Evolutionary conservation across 495 filamentous ascomycete species (phyloP).

Genomic region (Podospora fimiseda): DNA sequence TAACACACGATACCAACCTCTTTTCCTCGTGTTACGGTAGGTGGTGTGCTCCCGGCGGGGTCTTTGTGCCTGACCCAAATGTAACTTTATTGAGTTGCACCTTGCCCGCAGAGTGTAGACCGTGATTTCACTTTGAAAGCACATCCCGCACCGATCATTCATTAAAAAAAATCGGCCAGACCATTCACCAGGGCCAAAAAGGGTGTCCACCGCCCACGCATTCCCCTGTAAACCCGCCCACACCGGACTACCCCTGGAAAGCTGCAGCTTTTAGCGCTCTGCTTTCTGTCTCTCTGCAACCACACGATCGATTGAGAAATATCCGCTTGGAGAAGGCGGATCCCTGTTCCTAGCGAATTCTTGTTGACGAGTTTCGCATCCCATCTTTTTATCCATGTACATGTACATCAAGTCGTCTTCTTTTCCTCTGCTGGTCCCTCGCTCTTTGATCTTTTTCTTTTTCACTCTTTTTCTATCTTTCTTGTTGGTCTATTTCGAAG

Average conservation of each 20-base stretch:
- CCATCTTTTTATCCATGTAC: background rate
- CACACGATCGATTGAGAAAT: slow-evolving; percentile 13
- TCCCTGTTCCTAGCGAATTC: slow-evolving; percentile 17
- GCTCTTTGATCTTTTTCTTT: slow-evolving; percentile 2
- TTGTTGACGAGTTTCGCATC: slow-evolving; percentile 28
- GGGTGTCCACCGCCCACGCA: too few relatives aligned
- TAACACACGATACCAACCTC: too few relatives aligned
- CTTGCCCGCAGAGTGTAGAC: too few relatives aligned
- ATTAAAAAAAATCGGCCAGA: slow-evolving; percentile 10
- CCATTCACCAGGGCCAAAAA: too few relatives aligned
- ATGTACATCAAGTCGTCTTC: slow-evolving; percentile 14
- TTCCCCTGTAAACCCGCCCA: slow-evolving; percentile 12
- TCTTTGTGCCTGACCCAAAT: too few relatives aligned
- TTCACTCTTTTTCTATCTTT: slow-evolving; percentile 7
- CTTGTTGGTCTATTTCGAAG: slow-evolving; percentile 6
- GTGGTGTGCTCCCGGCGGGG: too few relatives aligned
- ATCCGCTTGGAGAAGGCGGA: slow-evolving; percentile 5
- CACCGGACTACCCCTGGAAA: slow-evolving; percentile 15
- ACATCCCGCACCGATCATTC: slow-evolving; percentile 5
- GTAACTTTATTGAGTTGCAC: too few relatives aligned
- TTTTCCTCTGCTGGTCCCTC: background rate
- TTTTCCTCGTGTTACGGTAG: too few relatives aligned
- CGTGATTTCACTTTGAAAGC: too few relatives aligned
- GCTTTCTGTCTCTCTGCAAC: too few relatives aligned
- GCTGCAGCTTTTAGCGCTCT: slow-evolving; percentile 17